These are phyloP conservation scores for Blepharisma undulans DNA, from an alignment of 169 alveolate genomes.

Conservation along the genomic window DNA sequence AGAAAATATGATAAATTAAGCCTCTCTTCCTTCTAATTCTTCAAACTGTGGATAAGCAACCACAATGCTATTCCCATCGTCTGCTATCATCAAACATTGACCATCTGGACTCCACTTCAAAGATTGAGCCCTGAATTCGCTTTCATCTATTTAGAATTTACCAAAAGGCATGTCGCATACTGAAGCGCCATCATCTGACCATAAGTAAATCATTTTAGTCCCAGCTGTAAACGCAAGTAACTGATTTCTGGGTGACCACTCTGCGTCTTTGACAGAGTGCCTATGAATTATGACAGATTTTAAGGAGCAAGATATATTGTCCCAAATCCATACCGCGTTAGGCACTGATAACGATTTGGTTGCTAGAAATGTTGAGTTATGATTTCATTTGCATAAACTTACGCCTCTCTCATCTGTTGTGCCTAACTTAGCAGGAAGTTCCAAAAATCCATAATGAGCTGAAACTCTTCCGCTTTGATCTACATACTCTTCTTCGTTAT, in stretches of 20 bases:
- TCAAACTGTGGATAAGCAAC: constrained; percentile 37
- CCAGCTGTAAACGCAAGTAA: constrained; percentile 54
- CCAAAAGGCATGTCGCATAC: constrained; percentile 75
- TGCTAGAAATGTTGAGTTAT: constrained; percentile 62
- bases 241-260: constrained; percentile 58
- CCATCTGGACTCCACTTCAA: constrained; percentile 24
- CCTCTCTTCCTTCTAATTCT: background rate
- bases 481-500: constrained; percentile 54
- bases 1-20: background rate
- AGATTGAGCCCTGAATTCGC: background rate
- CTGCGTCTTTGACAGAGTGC: constrained; percentile 56
- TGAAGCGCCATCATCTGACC: constrained; percentile 68
- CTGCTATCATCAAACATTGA: background rate
- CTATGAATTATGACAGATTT: constrained; percentile 56
- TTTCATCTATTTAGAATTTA: constrained; percentile 13
- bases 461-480: constrained; percentile 41
- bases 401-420: constrained; percentile 54
- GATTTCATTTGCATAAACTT: constrained; percentile 52
- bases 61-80: background rate
- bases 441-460: constrained; percentile 40
- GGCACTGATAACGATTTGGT: constrained; percentile 63
- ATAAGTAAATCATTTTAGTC: constrained; percentile 55
- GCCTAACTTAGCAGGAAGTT: constrained; percentile 11
- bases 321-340: constrained; percentile 74
- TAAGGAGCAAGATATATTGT: constrained; percentile 50